Percentiles rank a stretch among this genome's conserved stretches.
Evolutionary conservation across 2,329 filamentous ascomycete species (phyloP).

Genomic region (Phyllosticta paracitricarpa): DNA sequence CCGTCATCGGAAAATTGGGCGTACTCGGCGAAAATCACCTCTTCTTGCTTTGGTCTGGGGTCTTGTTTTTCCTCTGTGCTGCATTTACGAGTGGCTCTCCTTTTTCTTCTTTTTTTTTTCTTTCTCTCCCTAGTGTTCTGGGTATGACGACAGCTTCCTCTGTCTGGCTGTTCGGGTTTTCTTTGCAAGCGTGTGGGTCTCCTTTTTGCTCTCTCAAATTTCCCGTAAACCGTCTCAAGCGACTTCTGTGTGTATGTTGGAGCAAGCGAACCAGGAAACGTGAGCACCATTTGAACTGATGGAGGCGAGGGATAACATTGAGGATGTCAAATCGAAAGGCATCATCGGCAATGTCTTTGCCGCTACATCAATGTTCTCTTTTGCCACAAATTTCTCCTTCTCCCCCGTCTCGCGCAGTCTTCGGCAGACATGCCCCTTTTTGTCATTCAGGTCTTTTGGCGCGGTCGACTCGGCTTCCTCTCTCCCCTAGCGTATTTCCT

Average conservation of each 20-base stretch:
- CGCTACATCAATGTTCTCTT: conserved; percentile 3
- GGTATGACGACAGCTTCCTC: conserved; percentile 21
- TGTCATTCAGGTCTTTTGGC: not conserved
- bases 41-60: conserved; percentile 17
- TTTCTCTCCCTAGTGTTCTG: conserved; percentile 23
- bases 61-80: conserved; percentile 20
- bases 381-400: conserved; percentile 6
- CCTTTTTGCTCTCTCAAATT: not conserved
- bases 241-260: conserved; percentile 9
- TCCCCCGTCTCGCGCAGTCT: conserved; percentile 1
- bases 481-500: not conserved
- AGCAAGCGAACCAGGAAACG: conserved; percentile 6
- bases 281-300: not conserved
- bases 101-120: conserved; percentile 17
- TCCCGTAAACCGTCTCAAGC: conserved; percentile 6
- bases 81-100: conserved; percentile 32
- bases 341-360: conserved; percentile 7
- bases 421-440: conserved; percentile 1
- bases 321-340: not conserved
- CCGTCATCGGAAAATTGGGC: conserved; percentile 28
- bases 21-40: conserved; percentile 28
- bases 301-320: not conserved
- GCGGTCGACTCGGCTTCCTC: conserved; percentile 2
- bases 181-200: conserved; percentile 9
- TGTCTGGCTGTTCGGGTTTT: conserved; percentile 5